Conservation (phyloP, 805 yeast genomes). For the Yamadazyma ubonensis region DNA sequence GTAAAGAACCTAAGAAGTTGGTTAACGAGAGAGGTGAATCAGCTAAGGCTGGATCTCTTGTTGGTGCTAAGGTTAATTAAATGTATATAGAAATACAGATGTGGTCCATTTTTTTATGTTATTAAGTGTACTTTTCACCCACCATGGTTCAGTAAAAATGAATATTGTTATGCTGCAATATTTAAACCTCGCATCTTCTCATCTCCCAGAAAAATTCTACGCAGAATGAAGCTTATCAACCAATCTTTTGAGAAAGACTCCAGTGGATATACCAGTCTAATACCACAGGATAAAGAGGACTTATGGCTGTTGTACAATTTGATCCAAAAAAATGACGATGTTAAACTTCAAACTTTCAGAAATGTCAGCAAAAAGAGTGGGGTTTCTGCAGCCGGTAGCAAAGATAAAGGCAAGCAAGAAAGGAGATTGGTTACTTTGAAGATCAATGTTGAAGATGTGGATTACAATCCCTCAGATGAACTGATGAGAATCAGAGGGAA, state of each 20-base stretch:
- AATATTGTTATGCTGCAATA: too few relatives aligned
- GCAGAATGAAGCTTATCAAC: conserved; percentile 58
- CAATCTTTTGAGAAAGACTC: conserved; percentile 28
- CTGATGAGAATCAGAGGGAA: conserved; percentile 78
- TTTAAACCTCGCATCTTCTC: background rate
- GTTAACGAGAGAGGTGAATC: conserved; percentile 77
- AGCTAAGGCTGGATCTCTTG: conserved; percentile 71
- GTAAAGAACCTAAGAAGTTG: conserved; percentile 68
- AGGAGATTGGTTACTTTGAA: conserved; percentile 45
- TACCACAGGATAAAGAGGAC: conserved; percentile 89
- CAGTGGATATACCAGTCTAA: conserved; percentile 39
- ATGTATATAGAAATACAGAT: background rate
- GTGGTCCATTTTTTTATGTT: too few relatives aligned
- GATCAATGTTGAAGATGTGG: conserved; percentile 63
- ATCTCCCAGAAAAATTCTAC: too few relatives aligned
- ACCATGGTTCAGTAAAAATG: too few relatives aligned
- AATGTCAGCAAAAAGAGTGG: conserved; percentile 47
- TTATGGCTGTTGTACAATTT: conserved; percentile 85
- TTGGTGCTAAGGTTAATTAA: conserved; percentile 63
- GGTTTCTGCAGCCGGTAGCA: conserved; percentile 24
- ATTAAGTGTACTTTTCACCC: too few relatives aligned
- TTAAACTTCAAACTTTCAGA: conserved; percentile 67
- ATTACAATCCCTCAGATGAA: conserved; percentile 76
- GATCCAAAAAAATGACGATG: conserved; percentile 70
- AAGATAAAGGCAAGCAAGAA: conserved; percentile 56